phyloP scores from a whole-genome alignment of 306 rosid genomes.

The Abrus pulchellus region DNA sequence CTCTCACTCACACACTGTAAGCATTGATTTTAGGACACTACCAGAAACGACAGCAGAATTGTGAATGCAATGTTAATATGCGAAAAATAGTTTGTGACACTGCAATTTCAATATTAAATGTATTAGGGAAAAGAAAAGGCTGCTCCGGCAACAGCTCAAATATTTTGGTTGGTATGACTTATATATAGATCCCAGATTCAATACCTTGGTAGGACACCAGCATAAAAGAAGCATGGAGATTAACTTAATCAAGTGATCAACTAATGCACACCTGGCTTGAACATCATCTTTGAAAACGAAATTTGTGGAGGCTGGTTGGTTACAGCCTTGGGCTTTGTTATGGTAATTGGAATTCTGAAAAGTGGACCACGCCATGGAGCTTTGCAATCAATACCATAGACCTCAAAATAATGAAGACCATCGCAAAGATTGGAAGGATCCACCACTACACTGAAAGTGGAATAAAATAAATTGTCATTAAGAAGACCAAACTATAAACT shows the following conservation, averaged over 20 bases:
- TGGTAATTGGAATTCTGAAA: slow-evolving; percentile 89
- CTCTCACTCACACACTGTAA: slow-evolving; percentile 10
- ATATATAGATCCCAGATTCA: slow-evolving; percentile 4
- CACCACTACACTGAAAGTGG: slow-evolving; percentile 76
- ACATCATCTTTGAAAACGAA: slow-evolving; percentile 76
- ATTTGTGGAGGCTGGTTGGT: slow-evolving; percentile 68
- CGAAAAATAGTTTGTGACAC: slow-evolving; percentile 35
- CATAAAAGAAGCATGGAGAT: slow-evolving; percentile 43
- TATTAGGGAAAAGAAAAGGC: slow-evolving; percentile 18
- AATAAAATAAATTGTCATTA: slow-evolving; percentile 38
- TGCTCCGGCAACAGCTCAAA: slow-evolving; percentile 28
- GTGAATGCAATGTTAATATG: slow-evolving; percentile 4
- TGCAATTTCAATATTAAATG: slow-evolving; percentile 10
- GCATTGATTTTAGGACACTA: slow-evolving; percentile 25
- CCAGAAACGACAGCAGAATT: slow-evolving; percentile 38
- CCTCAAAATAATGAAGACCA: slow-evolving; percentile 92
- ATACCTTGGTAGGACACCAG: slow-evolving; percentile 33
- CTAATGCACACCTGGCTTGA: slow-evolving; percentile 76
- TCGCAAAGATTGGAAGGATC: slow-evolving; percentile 83
- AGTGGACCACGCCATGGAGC: slow-evolving; percentile 99
- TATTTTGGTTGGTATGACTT: slow-evolving; percentile 20
- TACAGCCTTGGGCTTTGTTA: slow-evolving; percentile 80
- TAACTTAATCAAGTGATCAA: slow-evolving; percentile 5
- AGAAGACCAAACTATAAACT: slow-evolving; percentile 29
- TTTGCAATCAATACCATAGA: slow-evolving; percentile 89